A percentile compares a stretch with the other conserved stretches of the same genome.
phyloP scores from a whole-genome alignment of 345 rosid genomes.

The Camelina laxa region DNA sequence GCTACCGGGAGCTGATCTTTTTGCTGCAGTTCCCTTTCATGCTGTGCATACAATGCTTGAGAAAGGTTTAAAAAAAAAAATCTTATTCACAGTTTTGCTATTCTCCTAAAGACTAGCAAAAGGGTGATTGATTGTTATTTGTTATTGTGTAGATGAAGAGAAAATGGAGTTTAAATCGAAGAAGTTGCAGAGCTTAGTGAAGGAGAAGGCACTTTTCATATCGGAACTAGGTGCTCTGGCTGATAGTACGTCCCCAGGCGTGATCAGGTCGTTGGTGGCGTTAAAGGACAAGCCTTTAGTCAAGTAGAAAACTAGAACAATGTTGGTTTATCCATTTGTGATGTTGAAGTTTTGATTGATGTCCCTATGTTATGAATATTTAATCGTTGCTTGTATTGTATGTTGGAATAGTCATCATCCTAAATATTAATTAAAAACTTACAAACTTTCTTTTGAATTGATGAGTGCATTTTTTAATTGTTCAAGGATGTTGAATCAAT shows the following conservation, averaged over 20 bases:
- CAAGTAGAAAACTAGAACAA: constrained; percentile 7
- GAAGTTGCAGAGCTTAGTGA: constrained; percentile 72
- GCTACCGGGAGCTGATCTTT: constrained; percentile 77
- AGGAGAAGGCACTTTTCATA: constrained; percentile 65
- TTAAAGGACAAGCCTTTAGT: constrained; percentile 59
- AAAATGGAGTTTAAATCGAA: constrained; percentile 63
- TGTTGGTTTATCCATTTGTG: neutral
- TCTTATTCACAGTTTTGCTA: neutral
- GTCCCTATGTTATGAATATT: neutral
- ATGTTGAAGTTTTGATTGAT: neutral
- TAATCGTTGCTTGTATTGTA: neutral
- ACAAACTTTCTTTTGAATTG: neutral
- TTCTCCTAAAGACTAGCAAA: neutral
- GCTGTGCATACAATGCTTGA: constrained; percentile 81
- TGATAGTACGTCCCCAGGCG: constrained; percentile 69
- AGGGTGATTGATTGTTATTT: neutral
- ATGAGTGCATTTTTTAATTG: neutral
- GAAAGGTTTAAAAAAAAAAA: too few species aligned
- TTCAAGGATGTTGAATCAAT: neutral
- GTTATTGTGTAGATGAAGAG: constrained; percentile 56
- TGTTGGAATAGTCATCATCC: constrained; percentile 14
- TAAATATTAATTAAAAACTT: neutral
- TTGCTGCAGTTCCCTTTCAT: constrained; percentile 75
- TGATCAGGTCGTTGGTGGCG: constrained; percentile 64
- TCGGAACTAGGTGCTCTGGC: constrained; percentile 80